Evolutionary conservation across 805 yeast species (phyloP), one percentile per base, ranked within the genome.

Genomic region (Lipomyces yamanashiensis): DNA sequence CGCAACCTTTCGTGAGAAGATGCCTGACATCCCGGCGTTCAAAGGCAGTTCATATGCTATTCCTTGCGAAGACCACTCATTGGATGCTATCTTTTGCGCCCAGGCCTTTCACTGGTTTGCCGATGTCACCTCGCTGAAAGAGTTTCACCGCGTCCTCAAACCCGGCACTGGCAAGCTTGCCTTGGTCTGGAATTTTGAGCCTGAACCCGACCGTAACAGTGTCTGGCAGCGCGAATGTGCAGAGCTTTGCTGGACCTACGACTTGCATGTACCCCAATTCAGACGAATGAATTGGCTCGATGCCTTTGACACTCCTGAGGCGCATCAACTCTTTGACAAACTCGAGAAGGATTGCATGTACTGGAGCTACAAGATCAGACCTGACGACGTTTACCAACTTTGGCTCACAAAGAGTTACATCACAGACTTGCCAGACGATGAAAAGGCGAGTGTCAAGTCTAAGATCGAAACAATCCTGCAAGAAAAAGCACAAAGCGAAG

Each of bases 31-130:
- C 8, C 71, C 75, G 0, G 64, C 75, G 23, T 63, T 73, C 9
- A 70, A 72, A 37, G 86, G 84, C 0, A 76, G 82, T 7, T 78
- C 84, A 21, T 82, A 82, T 67, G 66, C 74, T 1, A 70, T 84
- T n/a, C 87, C 87, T 0, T 64, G 80, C 0, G 75, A 73, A 1
- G 83, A 79, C 62, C 66, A 72, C 36, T 73, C 82, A 0, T 77
- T 79, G 21, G 88, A 85, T 72, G 80, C 81, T 0, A 74, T 86
- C 1, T 75, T 84, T 9, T 74, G 82, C 9, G 88, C 89, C 0
- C 89, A 86, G 40, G 89, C 84, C 0, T 86, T 82, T 71, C 89
- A 86, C 67, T 86, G 89, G 89, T 86, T 86, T 73, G 79, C 84
- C n/a, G 85, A 84, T 68, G 51, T 64, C 1, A 77, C 75, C 8